These are phyloP conservation scores for Leptosphaerulina australis DNA, from an alignment of 2,329 filamentous ascomycete genomes.

Conservation along the genomic window DNA sequence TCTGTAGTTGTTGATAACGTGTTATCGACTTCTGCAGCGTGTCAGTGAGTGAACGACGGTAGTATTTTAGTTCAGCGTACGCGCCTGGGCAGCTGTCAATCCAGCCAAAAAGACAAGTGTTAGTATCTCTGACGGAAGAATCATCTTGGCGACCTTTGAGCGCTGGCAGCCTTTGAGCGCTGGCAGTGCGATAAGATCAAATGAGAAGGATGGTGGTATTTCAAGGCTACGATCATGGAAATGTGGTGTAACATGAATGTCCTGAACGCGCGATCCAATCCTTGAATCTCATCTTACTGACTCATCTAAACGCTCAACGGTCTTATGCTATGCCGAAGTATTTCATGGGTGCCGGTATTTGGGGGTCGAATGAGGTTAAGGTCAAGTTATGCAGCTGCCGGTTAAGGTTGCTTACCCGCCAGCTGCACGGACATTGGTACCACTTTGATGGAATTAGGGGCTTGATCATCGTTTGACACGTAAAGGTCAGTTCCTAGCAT, in stretches of 20 bases:
- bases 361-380: conserved; percentile 1
- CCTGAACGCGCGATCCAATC: neutral
- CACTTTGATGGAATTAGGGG: neutral
- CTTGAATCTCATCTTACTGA: neutral
- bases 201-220: neutral
- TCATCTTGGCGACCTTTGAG: neutral
- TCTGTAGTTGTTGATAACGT: neutral
- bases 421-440: neutral
- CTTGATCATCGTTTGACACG: neutral
- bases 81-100: conserved; percentile 1
- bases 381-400: conserved; percentile 7
- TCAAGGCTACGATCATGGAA: neutral
- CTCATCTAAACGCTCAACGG: neutral
- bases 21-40: neutral
- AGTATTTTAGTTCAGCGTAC: neutral
- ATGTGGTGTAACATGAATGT: neutral
- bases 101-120: conserved; percentile 6
- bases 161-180: too few relatives aligned
- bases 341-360: neutral
- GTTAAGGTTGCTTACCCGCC: conserved; percentile 7
- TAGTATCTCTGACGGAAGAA: conserved; percentile 8
- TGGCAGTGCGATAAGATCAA: neutral
- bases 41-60: neutral
- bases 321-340: conserved; percentile 4
- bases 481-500: too few relatives aligned